Evolutionary conservation across 495 filamentous ascomycete species (phyloP).

Genomic region (Thermothielavioides terrestris): DNA sequence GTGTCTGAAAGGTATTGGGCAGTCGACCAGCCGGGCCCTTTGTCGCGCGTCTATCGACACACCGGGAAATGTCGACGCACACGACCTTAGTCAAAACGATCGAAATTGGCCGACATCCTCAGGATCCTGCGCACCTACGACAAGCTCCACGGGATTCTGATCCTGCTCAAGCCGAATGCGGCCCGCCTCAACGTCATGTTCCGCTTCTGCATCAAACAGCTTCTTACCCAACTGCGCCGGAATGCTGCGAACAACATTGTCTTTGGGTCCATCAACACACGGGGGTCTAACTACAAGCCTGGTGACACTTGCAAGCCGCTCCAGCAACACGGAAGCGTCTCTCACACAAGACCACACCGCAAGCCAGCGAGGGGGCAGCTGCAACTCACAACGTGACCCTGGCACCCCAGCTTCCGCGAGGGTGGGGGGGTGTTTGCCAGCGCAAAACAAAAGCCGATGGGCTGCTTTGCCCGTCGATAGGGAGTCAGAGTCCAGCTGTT

Average conservation of each 20-base stretch:
- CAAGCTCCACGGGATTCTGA: conserved; percentile 36
- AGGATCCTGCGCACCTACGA: conserved; percentile 23
- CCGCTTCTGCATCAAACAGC: conserved; percentile 34
- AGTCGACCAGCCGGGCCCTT: too few species aligned
- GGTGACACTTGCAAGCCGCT: conserved; percentile 35
- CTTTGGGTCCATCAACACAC: conserved; percentile 41
- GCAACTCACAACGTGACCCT: too few species aligned
- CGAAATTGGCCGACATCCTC: conserved; percentile 38
- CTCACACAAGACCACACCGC: too few species aligned
- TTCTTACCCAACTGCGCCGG: conserved; percentile 34
- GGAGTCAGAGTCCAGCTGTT: too few species aligned
- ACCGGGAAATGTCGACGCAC: conserved; percentile 38
- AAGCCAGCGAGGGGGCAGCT: too few species aligned
- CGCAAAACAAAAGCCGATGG: too few species aligned
- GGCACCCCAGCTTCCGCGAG: too few species aligned
- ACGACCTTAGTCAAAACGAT: conserved; percentile 28
- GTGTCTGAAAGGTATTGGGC: too few species aligned
- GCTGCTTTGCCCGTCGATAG: too few species aligned
- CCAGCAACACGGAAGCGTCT: too few species aligned
- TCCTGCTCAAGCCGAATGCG: conserved; percentile 40
- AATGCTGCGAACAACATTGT: conserved; percentile 31
- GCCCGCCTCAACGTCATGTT: conserved; percentile 33
- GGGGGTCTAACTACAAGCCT: conserved; percentile 33
- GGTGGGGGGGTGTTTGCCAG: too few species aligned
- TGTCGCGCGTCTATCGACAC: too few species aligned